Evolutionary conservation across 2,329 filamentous ascomycete genomes (phyloP), one percentile per base, ranked within the genome.

Genomic region (Emergomyces pasteurianus): DNA sequence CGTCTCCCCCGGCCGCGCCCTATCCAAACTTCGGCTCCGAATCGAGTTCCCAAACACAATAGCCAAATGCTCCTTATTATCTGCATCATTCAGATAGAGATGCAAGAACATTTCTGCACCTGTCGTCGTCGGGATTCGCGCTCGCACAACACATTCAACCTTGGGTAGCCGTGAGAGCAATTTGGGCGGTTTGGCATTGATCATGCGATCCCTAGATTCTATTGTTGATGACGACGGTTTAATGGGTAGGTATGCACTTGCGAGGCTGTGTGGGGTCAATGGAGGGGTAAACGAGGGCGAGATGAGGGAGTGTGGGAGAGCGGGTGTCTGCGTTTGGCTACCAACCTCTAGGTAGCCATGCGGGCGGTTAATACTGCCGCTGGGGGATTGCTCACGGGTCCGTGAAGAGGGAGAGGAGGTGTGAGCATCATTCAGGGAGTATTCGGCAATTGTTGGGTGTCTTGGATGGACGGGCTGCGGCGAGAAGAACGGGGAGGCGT

Each of bases 91-190:
- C 64, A 86, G 86, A 77, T 99, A 99, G 0, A 97, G 80, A 71
- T 99, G 92, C 58, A 99, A 77, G 75, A 95, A 99, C 91, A 99
- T 97, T 74, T 99, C 92, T 12, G 91, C 89, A 3, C 92, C 92
- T 0, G 83, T 85, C 1, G 90, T 92, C 0, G 92, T 97, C 0
- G 94, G 94, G 68, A 99, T 99, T 60, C 94, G 87, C 21, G 94
- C 94, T 66, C 94, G 88, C 56, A 97, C 94, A 65, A 95, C 86
- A 77, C 94, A 99, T 72, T 90, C 86, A n/a, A 99, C 92, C 28
- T 88, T 77, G 8, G 92, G 94, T 1, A 97, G 79, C 16, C 80
- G 83, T 65, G 87, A 80, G 7, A 96, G 83, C 26, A 96, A 80
- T 62, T 84, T 86, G 0, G 90, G 90, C 38, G 82, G 80, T 71